Evolutionary conservation across 768 basidiomycete genomes (phyloP).

Genomic region (Omphalotus guepiniiformis): DNA sequence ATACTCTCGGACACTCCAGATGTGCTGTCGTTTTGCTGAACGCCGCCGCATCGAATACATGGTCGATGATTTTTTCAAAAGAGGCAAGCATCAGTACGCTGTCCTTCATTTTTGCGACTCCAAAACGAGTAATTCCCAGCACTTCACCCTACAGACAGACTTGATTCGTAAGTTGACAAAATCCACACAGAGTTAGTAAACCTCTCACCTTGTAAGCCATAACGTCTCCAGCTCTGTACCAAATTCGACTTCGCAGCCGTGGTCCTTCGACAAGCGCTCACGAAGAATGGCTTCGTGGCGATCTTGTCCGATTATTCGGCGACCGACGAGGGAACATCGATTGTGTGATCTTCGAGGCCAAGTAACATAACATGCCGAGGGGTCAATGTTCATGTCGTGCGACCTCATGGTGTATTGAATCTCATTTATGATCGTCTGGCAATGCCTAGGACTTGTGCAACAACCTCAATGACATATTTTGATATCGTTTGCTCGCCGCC

Average conservation of each 20-base stretch:
- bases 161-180: not conserved
- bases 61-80: slow-evolving; percentile 99
- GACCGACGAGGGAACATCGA: no score
- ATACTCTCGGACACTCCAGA: slow-evolving; percentile 99
- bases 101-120: slow-evolving; percentile 99
- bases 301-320: no score
- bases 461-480: slow-evolving; percentile 96
- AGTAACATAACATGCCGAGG: slow-evolving; percentile 97
- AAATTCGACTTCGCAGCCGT: no score
- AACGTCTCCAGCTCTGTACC: no score
- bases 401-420: slow-evolving; percentile 96
- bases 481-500: slow-evolving; percentile 89
- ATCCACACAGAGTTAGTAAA: no score
- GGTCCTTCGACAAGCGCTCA: no score
- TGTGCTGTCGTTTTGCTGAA: slow-evolving; percentile 94
- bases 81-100: slow-evolving; percentile 98
- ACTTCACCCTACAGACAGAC: slow-evolving; percentile 77
- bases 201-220: slow-evolving; percentile 91
- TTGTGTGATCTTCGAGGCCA: no score
- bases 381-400: slow-evolving; percentile 98
- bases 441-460: slow-evolving; percentile 94
- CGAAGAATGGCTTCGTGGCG: no score
- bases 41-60: slow-evolving; percentile 95
- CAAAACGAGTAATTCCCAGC: slow-evolving; percentile 96
- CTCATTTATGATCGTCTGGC: slow-evolving; percentile 91